Conservation (phyloP, 177 flowering plant genomes). For the Vitis hybrid region DNA sequence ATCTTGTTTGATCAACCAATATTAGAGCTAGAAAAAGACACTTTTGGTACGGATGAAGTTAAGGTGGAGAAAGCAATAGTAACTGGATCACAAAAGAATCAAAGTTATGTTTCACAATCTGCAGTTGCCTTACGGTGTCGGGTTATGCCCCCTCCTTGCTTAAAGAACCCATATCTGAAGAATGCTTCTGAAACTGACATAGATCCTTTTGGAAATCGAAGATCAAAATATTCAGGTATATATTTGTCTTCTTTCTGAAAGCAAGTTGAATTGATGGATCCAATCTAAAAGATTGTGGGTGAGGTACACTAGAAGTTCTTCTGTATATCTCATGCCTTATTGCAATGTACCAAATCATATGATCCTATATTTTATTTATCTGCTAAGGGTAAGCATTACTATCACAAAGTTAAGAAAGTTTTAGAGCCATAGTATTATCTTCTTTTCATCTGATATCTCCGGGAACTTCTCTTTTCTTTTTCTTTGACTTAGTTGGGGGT, state of each 20-base stretch:
- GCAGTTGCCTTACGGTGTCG: conserved; percentile 89
- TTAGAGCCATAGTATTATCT: neutral
- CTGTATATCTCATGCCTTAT: too few species aligned
- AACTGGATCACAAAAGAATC: conserved; percentile 31
- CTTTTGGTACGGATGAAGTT: conserved; percentile 30
- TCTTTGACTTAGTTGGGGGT: neutral
- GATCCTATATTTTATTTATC: neutral
- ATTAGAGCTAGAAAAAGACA: conserved; percentile 41
- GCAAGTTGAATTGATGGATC: too few species aligned
- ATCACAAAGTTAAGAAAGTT: neutral
- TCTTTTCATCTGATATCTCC: neutral
- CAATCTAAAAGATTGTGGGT: too few species aligned
- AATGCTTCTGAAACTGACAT: conserved; percentile 39
- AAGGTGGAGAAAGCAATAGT: conserved; percentile 25
- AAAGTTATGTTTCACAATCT: conserved; percentile 71
- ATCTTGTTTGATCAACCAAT: conserved; percentile 27
- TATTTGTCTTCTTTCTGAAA: neutral
- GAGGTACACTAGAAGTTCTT: too few species aligned
- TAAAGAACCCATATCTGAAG: conserved; percentile 80
- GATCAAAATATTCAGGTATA: conserved; percentile 79
- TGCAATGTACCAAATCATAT: too few species aligned
- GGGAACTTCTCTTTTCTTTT: neutral
- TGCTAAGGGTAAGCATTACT: neutral
- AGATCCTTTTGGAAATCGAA: conserved; percentile 65
- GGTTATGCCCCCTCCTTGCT: conserved; percentile 91